Base-by-base conservation (phyloP, 2,329 filamentous ascomycete species). In the Coniochaeta ligniaria region DNA sequence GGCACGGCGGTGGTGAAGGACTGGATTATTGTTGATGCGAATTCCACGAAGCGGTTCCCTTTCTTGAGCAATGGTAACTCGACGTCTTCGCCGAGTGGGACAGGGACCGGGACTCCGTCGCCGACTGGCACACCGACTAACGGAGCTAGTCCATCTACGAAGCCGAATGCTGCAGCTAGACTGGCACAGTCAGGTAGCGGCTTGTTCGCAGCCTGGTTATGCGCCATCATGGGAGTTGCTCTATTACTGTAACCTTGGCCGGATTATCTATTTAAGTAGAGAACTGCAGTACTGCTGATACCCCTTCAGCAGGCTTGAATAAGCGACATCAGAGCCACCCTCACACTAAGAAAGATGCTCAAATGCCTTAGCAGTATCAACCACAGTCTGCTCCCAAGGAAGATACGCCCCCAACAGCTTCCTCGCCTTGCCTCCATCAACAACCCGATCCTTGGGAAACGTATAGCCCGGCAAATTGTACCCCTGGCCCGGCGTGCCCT, bases 1-100 rank as follows among this genome's bases (percentile, higher is more conserved):
- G 80, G 81, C 3, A 70, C 80, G 54, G 87, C 82, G 0, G 72
- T 78, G 6, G 77, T 87, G 28, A 79, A 65, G 61, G 66, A 76
- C 55, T 75, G 66, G 58, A 70, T 67, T 56, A 72, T 75, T 0
- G 65, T 71, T 22, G 60, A 57, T 60, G 56, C 56, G 9, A 58
- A 58, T 22, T 58, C 56, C 5, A 58, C 38, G 56, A 16, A 35
- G 58, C 20, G 20, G 45, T 50, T 36, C 35, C 2, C 28, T 72
- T 66, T 81, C 75, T 77, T 82, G 35, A 66, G 63, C 12, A 81
- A 83, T 47, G 17, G 78, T 26, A 52, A 52, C 24, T 14, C 22
- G 14, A 52, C 47, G 6, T 22, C 43, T 24, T 22, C 20, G 20
- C 20, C 43, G 43, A 31, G 24, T n/a, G 47, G 24, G 16, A 52